phyloP scores from a whole-genome alignment of 371 early-diverging fungal genomes.

The Ordospora colligata region DNA sequence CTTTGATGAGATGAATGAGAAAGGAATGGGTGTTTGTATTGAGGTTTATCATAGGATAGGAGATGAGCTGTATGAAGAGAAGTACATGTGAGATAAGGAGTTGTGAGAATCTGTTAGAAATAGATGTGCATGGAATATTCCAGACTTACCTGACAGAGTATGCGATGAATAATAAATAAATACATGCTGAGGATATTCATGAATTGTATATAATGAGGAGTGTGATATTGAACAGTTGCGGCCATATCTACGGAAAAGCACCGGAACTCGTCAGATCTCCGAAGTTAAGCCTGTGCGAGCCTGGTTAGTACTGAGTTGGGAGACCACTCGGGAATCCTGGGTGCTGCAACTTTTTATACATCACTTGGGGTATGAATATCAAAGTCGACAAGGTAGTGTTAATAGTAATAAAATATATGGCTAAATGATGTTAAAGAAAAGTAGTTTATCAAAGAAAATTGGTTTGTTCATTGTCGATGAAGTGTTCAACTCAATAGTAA shows the following conservation, averaged over 20 bases:
- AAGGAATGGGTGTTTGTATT: constrained; percentile 24
- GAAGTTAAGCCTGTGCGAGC: constrained; percentile 41
- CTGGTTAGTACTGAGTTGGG: constrained; percentile 31
- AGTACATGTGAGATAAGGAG: not conserved
- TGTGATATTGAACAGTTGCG: not conserved
- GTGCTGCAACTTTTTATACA: constrained; percentile 31
- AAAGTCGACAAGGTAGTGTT: no score
- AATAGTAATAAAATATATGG: no score
- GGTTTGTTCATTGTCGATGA: no score
- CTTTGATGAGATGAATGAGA: constrained; percentile 7
- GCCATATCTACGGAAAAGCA: constrained; percentile 42
- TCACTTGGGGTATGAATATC: not conserved
- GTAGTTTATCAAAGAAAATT: no score
- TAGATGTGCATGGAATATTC: not conserved
- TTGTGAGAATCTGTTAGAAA: not conserved
- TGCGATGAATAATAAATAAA: not conserved
- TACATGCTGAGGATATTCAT: not conserved
- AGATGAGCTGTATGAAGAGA: constrained; percentile 30
- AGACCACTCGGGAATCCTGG: constrained; percentile 33
- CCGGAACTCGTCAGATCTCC: constrained; percentile 43
- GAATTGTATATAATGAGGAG: not conserved
- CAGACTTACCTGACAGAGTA: not conserved
- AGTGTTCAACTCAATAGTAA: no score
- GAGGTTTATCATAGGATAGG: constrained; percentile 21
- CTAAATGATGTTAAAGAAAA: no score